Conservation (phyloP, 2,329 filamentous ascomycete genomes). For the Ascocoryne sarcoides region DNA sequence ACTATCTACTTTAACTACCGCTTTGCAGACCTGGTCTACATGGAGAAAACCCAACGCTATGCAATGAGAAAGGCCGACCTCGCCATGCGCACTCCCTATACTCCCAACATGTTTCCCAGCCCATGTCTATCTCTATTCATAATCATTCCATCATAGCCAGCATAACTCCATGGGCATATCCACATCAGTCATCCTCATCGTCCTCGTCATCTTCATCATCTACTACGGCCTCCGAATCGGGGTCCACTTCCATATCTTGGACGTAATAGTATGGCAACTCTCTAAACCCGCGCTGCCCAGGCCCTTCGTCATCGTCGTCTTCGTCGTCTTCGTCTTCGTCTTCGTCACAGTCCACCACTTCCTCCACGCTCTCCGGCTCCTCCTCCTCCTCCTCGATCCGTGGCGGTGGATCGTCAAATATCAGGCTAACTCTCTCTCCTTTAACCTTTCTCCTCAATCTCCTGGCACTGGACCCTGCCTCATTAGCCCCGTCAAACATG, state of each 20-base stretch:
- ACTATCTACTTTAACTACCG: constrained; percentile 5
- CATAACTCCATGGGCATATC: constrained; percentile 3
- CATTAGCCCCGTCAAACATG: constrained; percentile 23
- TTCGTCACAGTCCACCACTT: constrained; percentile 21
- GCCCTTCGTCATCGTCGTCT: constrained; percentile 10
- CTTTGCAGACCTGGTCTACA: constrained; percentile 5
- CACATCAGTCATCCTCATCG: constrained; percentile 16
- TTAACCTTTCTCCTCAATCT: constrained; percentile 26
- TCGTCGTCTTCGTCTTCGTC: constrained; percentile 12
- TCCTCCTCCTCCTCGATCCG: constrained; percentile 28
- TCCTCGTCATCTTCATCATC: constrained; percentile 24
- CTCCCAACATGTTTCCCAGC: constrained; percentile 1
- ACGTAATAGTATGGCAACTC: constrained; percentile 25
- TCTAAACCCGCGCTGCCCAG: constrained; percentile 1
- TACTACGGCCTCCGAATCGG: not conserved
- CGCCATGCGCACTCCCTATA: constrained; percentile 2
- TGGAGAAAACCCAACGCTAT: constrained; percentile 11
- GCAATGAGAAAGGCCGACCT: constrained; percentile 5
- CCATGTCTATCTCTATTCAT: constrained; percentile 11
- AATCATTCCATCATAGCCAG: constrained; percentile 9
- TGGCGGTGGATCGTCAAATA: constrained; percentile 29
- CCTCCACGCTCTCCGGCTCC: constrained; percentile 25
- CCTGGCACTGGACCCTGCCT: constrained; percentile 26
- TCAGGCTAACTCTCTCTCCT: constrained; percentile 24
- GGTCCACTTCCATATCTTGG: constrained; percentile 19